Evolutionary conservation across 345 rosid species (phyloP), one percentile per base, ranked within the genome.

Genomic region (Populus pruinosa): DNA sequence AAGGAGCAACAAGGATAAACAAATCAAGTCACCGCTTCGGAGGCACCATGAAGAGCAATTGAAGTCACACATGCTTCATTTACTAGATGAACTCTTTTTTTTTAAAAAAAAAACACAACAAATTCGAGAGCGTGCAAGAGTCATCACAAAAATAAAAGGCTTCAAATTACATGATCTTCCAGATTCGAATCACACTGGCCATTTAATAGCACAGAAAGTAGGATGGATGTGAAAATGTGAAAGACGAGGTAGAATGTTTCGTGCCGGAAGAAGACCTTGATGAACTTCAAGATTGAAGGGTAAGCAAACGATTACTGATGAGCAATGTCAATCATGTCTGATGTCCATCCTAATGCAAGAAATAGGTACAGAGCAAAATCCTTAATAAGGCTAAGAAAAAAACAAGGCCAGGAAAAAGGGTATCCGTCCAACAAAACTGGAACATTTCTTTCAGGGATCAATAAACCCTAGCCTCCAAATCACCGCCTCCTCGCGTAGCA

Each of bases 401-500:
- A 27, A 35, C 39, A 78, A 62, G 33, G 79, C 76, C 80, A 73
- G 50, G 33, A 74, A 69, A 84, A 83, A 82, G 8, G 55, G 43
- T 47, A 64, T 65, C 80, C 74, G 66, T 55, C 82, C 83, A 78
- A 77, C 84, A 89, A 85, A 82, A 82, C 56, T 36, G 83, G 85
- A 83, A 72, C 35, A 56, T 38, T 50, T 75, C 35, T 47, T 71
- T 3, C 20, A 0, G 25, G 44, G 75, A 55, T 38, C 73, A 74
- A 67, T 41, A 36, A 70, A 67, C 41, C 59, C 73, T 78, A 76
- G 71, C 79, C 81, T 81, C 74, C 20, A 33, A 84, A 59, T 86
- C 74, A 88, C 70, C 38, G 80, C 44, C 75, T 83, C 87, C 83
- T 89, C 13, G 82, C 68, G 73, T 76, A 87, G 90, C 69, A 86